A percentile compares a stretch with the other conserved stretches of the same genome.
phyloP scores from a whole-genome alignment of 208 protist genomes.

The Kentomonas sorsogonicus region DNA sequence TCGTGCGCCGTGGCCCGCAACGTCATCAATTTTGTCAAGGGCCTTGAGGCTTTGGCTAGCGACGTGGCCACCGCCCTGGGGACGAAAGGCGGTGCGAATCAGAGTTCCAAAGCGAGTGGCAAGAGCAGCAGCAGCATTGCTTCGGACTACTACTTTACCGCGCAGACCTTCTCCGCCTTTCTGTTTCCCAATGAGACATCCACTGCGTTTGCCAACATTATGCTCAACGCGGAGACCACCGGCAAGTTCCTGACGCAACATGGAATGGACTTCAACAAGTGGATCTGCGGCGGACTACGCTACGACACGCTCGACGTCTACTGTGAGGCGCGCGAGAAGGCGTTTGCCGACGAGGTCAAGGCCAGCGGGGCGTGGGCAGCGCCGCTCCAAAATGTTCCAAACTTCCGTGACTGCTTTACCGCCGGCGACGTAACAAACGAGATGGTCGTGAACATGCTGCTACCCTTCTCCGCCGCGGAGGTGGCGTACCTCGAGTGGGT shows the following conservation, averaged over 20 bases:
- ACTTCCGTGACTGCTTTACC: too few relatives aligned
- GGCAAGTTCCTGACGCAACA: slow-evolving; percentile 52
- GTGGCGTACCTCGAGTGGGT: slow-evolving; percentile 20
- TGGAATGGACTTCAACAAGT: slow-evolving; percentile 56
- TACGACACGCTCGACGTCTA: slow-evolving; percentile 28
- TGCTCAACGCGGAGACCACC: slow-evolving; percentile 36
- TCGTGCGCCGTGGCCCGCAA: too few relatives aligned
- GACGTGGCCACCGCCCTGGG: too few relatives aligned
- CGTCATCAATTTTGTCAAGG: too few relatives aligned
- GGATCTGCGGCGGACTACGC: slow-evolving; percentile 44
- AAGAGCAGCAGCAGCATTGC: too few relatives aligned
- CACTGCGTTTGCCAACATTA: slow-evolving; percentile 15
- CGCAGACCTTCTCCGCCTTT: slow-evolving; percentile 43
- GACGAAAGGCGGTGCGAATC: too few relatives aligned
- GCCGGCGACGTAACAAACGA: too few relatives aligned
- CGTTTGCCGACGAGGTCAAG: background rate
- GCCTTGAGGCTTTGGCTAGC: too few relatives aligned
- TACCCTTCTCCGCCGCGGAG: slow-evolving; percentile 13
- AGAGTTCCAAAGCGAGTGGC: too few relatives aligned
- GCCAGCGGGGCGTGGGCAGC: background rate
- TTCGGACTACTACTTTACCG: slow-evolving; percentile 13
- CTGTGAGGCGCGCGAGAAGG: slow-evolving; percentile 9
- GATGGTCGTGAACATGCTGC: slow-evolving; percentile 9
- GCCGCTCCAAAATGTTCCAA: too few relatives aligned
- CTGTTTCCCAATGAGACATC: slow-evolving; percentile 32